These are phyloP conservation scores for Pythium aristosporum DNA, from an alignment of 352 stramenopile genomes.

Conservation along the genomic window DNA sequence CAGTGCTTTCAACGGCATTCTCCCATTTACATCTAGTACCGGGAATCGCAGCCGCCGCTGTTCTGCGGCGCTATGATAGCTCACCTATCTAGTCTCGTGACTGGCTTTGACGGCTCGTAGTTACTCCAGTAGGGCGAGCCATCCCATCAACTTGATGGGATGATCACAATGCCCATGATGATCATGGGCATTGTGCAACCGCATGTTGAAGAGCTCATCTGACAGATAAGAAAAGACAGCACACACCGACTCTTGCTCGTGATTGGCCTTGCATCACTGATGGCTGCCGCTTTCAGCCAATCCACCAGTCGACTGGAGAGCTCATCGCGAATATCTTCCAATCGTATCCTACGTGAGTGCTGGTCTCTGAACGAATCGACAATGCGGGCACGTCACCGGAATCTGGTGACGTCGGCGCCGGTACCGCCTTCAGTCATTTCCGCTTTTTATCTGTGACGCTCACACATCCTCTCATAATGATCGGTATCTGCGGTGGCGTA, in stretches of 20 bases:
- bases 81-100: too few species aligned
- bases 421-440: not conserved
- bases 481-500: slow-evolving; percentile 51
- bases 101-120: too few species aligned
- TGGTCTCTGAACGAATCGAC: not conserved
- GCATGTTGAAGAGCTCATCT: too few species aligned
- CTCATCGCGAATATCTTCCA: not conserved
- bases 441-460: not conserved
- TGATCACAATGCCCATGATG: too few species aligned
- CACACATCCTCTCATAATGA: slow-evolving; percentile 20
- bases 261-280: not conserved
- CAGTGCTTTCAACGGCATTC: too few species aligned
- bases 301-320: not conserved
- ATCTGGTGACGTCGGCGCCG: slow-evolving; percentile 6
- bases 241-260: not conserved
- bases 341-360: slow-evolving; percentile 7
- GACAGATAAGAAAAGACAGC: slow-evolving; percentile 6
- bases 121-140: too few species aligned
- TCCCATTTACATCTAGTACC: too few species aligned
- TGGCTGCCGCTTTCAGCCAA: not conserved
- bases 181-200: too few species aligned
- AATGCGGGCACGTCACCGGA: too few species aligned
- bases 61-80: too few species aligned
- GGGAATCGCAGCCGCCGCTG: too few species aligned
- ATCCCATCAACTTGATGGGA: too few species aligned